Base-by-base conservation (phyloP, 1,139 yeast species). In the Candida tunisiensis region DNA sequence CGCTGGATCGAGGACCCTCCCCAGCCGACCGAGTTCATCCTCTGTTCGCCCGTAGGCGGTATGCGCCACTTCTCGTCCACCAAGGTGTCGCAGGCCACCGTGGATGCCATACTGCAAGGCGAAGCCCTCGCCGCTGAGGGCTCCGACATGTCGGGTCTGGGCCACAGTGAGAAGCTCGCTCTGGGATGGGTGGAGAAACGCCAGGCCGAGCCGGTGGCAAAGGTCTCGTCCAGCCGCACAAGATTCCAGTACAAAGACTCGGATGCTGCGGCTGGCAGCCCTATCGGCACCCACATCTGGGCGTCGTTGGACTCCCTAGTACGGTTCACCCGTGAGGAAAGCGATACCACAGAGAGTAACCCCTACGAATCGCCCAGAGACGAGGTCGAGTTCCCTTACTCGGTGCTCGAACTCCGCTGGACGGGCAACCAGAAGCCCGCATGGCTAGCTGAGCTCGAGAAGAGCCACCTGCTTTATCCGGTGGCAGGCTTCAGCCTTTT, bases 31-130 rank as follows among this genome's bases (percentile, higher is more conserved):
- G 24, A 36, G 27, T 31, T 49, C 16, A 40, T 59, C 9, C 40
- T 65, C 19, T 46, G 64, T 18, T 53, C 67, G 10, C 69, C 71
- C 1, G 53, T 64, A 16, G 71, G 71, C 16, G 72, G 72, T 0
- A 36, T 65, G 17, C 52, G 71, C 22, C 63, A 63, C 34, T 56
- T 60, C 28, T 48, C 69, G 3, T 46, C 54, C 23, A 47, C 60
- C 8, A 34, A 40, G 3, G 34, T 61, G 6, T 39, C 47, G 9
- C 38, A 41, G 3, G 31, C 37, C 9, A 42, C 57, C n/a, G 38
- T 49, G 9, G 39, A 45, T 4, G 32, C 37, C 12, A 33, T 60
- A 6, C 39, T 51, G 21, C 25, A 33, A 4, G 42, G 44, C 15
- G 28, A 33, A 13, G 33, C 36, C 3, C 19, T 33, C 8, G 32